Conservation (phyloP, 495 filamentous ascomycete species). For the Annulohypoxylon bovei region DNA sequence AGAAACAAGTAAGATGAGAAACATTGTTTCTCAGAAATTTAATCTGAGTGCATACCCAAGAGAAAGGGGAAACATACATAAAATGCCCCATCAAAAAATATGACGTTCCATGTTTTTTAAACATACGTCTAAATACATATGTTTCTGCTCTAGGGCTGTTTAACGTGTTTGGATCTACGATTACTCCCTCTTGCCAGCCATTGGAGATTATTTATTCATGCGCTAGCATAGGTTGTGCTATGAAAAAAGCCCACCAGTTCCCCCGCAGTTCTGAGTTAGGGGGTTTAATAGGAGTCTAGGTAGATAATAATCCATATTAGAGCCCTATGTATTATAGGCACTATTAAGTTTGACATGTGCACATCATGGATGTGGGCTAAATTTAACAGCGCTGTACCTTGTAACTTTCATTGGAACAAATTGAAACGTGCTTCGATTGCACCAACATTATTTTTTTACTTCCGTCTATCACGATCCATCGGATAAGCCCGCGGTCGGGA, state of each 20-base stretch:
- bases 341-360: neutral
- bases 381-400: conserved; percentile 26
- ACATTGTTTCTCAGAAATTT: conserved; percentile 22
- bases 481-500: conserved; percentile 21
- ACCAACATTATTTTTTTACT: conserved; percentile 1
- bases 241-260: conserved; percentile 11
- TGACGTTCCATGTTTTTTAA: conserved; percentile 14
- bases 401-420: conserved; percentile 1
- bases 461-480: conserved; percentile 13
- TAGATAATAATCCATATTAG: neutral
- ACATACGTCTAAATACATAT: conserved; percentile 21
- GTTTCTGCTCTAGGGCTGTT: no score
- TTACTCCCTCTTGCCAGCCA: conserved; percentile 8
- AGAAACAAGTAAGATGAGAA: conserved; percentile 9
- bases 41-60: neutral
- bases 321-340: no score
- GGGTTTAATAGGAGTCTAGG: conserved; percentile 14
- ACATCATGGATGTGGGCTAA: neutral
- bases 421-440: conserved; percentile 21
- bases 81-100: conserved; percentile 14
- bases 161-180: conserved; percentile 14
- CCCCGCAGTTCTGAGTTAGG: conserved; percentile 27
- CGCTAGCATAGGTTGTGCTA: conserved; percentile 13
- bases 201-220: conserved; percentile 39
- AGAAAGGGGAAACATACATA: conserved; percentile 11